These are phyloP conservation scores for Macadamia integrifolia DNA, from an alignment of 164 flowering plant species.

Conservation along the genomic window DNA sequence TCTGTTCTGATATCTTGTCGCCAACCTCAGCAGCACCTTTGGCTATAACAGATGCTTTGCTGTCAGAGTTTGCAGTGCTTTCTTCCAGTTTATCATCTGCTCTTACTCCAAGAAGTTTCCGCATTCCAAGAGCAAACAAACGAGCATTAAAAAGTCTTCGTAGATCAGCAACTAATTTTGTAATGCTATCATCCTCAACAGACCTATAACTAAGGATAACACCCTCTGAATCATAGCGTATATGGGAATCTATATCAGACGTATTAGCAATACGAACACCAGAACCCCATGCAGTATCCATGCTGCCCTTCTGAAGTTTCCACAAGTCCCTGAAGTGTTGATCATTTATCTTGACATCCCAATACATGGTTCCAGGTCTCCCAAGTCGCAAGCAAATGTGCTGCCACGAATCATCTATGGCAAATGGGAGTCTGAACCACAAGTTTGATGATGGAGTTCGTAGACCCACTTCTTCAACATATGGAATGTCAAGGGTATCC, in stretches of 20 bases:
- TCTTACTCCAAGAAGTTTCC: constrained; percentile 82
- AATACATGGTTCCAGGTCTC: constrained; percentile 86
- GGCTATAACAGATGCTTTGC: constrained; percentile 36
- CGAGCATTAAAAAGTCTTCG: constrained; percentile 88
- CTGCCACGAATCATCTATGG: constrained; percentile 73
- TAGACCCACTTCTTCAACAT: constrained; percentile 87
- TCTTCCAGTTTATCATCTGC: constrained; percentile 74
- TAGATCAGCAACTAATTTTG: constrained; percentile 83
- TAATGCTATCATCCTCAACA: constrained; percentile 83
- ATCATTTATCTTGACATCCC: constrained; percentile 97
- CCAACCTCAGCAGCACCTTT: constrained; percentile 41
- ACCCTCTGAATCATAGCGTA: constrained; percentile 88
- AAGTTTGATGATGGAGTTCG: constrained; percentile 70
- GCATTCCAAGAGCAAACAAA: constrained; percentile 89
- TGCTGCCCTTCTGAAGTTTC: constrained; percentile 89
- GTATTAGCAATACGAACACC: constrained; percentile 92
- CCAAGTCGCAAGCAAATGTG: constrained; percentile 91
- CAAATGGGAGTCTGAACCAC: constrained; percentile 88
- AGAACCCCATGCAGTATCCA: constrained; percentile 71
- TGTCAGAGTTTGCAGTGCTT: constrained; percentile 34
- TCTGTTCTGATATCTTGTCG: constrained; percentile 68
- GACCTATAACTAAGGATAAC: constrained; percentile 75
- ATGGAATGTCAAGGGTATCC: constrained; percentile 86
- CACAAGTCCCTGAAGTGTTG: constrained; percentile 89
- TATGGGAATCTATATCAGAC: constrained; percentile 92